These are phyloP conservation scores for Penicillium sp. DNA, from an alignment of 2,329 filamentous ascomycete species.

Conservation along the genomic window DNA sequence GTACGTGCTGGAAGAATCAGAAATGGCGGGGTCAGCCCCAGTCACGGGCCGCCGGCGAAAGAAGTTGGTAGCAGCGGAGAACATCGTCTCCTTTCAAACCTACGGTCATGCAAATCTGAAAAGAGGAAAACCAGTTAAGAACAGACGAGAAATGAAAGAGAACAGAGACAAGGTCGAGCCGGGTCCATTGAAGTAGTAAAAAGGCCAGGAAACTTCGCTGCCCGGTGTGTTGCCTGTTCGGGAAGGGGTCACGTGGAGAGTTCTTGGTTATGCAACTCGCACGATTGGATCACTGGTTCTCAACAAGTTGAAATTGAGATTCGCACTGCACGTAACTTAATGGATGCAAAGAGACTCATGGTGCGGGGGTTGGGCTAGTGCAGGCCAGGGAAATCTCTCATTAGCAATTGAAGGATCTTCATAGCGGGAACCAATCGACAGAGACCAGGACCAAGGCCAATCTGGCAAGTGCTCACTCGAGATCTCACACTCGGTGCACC, in stretches of 20 bases:
- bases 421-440: background rate
- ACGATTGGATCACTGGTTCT: conserved; percentile 2
- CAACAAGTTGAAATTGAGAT: conserved; percentile 3
- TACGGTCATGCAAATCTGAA: background rate
- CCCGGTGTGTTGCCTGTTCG: conserved; percentile 18
- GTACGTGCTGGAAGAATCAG: conserved; percentile 23
- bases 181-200: conserved; percentile 3
- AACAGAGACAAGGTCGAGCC: background rate
- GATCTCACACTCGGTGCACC: background rate
- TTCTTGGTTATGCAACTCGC: background rate
- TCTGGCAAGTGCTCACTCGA: background rate
- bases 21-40: conserved; percentile 17
- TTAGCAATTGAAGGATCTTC: background rate
- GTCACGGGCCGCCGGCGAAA: conserved; percentile 17
- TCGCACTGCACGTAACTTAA: background rate
- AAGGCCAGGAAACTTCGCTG: background rate
- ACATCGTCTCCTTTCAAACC: conserved; percentile 9
- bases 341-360: background rate
- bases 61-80: conserved; percentile 18
- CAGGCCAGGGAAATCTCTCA: background rate
- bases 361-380: background rate
- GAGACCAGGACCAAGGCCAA: background rate
- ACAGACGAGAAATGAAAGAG: background rate
- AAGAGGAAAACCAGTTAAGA: background rate
- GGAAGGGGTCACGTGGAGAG: conserved; percentile 22